These are phyloP conservation scores for Hypoxylon sp. DNA, from an alignment of 2,329 filamentous ascomycete species.

Conservation along the genomic window DNA sequence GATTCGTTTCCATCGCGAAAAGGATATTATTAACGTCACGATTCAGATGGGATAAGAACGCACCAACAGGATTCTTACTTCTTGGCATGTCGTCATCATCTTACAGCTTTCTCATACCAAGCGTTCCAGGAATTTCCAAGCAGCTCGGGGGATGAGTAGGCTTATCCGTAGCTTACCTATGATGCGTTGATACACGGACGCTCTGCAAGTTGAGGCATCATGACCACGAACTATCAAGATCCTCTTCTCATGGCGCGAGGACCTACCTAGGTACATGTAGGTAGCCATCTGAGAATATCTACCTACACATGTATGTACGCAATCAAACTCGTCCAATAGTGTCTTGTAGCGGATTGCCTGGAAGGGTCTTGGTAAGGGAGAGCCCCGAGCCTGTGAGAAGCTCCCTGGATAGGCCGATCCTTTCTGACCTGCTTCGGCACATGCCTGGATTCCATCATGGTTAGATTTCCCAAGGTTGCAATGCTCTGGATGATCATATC, in stretches of 20 bases:
- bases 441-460: conserved; percentile 26
- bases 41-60: not conserved
- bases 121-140: not conserved
- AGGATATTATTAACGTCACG: not conserved
- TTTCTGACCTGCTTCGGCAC: conserved; percentile 8
- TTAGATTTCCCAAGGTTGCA: conserved; percentile 16
- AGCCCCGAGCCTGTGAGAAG: not conserved
- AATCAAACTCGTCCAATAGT: no score
- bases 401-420: not conserved
- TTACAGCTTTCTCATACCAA: not conserved
- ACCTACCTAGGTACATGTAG: no score
- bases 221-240: no score
- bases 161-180: not conserved
- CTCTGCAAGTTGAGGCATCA: not conserved
- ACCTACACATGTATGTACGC: no score
- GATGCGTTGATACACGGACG: not conserved
- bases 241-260: no score
- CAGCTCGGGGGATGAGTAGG: not conserved
- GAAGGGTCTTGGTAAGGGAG: no score
- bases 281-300: no score
- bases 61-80: conserved; percentile 2
- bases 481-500: conserved; percentile 31
- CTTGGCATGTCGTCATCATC: conserved; percentile 23
- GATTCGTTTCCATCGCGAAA: no score
- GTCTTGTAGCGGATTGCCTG: no score